A percentile compares a stretch with the other conserved stretches of the same genome.
Conservation (phyloP, 2,329 filamentous ascomycete species). For the Plenodomus lindquistii region DNA sequence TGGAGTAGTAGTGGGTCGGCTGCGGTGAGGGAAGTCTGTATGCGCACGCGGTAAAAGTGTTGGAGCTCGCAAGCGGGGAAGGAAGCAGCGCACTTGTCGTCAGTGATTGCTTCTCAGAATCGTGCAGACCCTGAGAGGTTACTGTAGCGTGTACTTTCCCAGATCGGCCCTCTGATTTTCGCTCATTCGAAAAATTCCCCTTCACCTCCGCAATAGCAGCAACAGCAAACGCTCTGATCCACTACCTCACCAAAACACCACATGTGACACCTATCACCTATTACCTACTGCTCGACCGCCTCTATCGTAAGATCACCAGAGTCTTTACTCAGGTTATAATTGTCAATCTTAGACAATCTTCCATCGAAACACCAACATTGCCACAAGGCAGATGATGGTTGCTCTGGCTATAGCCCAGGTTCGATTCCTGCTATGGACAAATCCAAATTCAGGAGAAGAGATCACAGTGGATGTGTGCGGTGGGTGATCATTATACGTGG, state of each 20-base stretch:
- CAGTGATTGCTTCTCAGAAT: neutral
- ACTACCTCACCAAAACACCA: too few relatives aligned
- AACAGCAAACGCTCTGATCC: too few relatives aligned
- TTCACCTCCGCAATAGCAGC: too few relatives aligned
- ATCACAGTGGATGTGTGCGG: neutral
- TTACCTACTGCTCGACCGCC: too few relatives aligned
- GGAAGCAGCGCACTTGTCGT: neutral
- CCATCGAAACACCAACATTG: neutral
- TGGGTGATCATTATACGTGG: neutral
- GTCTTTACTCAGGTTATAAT: too few relatives aligned
- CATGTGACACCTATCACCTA: too few relatives aligned
- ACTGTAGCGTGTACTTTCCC: too few relatives aligned
- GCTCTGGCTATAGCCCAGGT: neutral
- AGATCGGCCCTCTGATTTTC: too few relatives aligned
- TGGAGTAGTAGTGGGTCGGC: neutral
- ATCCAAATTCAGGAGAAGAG: neutral
- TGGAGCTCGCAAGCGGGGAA: neutral
- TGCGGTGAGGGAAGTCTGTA: neutral
- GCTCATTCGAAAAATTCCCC: too few relatives aligned
- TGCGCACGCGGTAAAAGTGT: neutral
- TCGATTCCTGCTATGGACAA: neutral
- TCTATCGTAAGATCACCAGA: too few relatives aligned
- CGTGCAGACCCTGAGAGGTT: neutral
- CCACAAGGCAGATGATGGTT: neutral
- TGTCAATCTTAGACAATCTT: too few relatives aligned